Conservation (phyloP, 2,329 filamentous ascomycete species). For the Cadophora luteo-olivacea region DNA sequence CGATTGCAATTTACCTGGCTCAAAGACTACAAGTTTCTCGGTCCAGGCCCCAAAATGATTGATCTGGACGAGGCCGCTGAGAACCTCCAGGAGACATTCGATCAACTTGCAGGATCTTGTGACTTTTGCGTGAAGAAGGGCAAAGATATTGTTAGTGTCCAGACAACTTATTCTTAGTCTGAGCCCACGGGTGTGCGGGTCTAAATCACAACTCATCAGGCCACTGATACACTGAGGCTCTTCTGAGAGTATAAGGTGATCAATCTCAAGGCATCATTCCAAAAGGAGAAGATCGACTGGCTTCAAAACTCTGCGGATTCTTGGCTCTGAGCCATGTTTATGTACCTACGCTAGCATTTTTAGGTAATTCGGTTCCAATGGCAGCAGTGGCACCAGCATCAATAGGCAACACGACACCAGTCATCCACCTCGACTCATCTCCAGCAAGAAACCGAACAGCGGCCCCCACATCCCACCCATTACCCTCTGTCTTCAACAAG, state of each 20-base stretch:
- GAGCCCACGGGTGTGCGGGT: too few species aligned
- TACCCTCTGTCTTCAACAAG: constrained; percentile 61
- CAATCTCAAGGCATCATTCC: too few species aligned
- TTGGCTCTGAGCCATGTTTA: background rate
- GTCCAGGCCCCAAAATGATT: background rate
- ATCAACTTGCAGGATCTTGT: constrained; percentile 5
- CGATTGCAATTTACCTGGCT: background rate
- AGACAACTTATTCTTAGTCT: background rate
- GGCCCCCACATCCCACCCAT: constrained; percentile 57
- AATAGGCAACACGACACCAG: constrained; percentile 54
- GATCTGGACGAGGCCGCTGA: background rate
- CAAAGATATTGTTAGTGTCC: background rate
- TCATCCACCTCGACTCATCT: constrained; percentile 59
- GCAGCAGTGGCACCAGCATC: constrained; percentile 43
- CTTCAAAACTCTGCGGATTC: too few species aligned
- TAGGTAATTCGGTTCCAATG: background rate
- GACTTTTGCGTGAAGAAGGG: constrained; percentile 6
- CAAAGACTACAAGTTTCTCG: background rate
- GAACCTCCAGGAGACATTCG: background rate
- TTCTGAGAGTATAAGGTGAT: too few species aligned
- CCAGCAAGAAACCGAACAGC: constrained; percentile 55
- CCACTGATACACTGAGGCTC: too few species aligned
- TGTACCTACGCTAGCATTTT: background rate
- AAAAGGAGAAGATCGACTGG: too few species aligned
- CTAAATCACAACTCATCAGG: too few species aligned